Evolutionary conservation across 805 yeast genomes (phyloP).

Genomic region (Nakazawaea wyomingensis): DNA sequence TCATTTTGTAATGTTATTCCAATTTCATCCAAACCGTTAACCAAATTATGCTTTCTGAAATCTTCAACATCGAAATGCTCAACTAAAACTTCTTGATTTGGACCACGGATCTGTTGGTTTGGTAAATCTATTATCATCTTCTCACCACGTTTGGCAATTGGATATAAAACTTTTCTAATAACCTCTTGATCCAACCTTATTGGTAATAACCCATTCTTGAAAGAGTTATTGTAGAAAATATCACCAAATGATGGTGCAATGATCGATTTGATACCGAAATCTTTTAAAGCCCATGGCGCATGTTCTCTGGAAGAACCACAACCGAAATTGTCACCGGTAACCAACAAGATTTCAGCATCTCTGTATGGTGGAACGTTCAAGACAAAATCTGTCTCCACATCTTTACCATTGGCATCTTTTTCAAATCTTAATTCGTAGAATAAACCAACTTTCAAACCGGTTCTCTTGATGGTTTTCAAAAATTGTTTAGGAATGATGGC

Average conservation of each 20-base stretch:
- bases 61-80: conserved; percentile 82
- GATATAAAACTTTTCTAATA: conserved; percentile 67
- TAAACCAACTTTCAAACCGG: conserved; percentile 84
- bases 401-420: conserved; percentile 64
- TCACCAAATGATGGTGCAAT: conserved; percentile 99
- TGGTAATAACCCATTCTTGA: conserved; percentile 92
- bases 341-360: conserved; percentile 75
- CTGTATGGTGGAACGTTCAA: conserved; percentile 83
- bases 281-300: conserved; percentile 99
- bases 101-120: conserved; percentile 69
- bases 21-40: conserved; percentile 95
- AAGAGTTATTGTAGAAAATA: conserved; percentile 94
- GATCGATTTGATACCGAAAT: conserved; percentile 92
- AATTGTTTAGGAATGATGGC: conserved; percentile 99
- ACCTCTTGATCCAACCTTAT: conserved; percentile 81
- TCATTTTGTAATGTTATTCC: conserved; percentile 93
- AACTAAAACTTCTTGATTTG: conserved; percentile 67
- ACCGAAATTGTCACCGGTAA: conserved; percentile 96
- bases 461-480: conserved; percentile 94
- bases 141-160: conserved; percentile 72
- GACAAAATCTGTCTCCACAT: conserved; percentile 81
- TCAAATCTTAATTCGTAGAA: conserved; percentile 87
- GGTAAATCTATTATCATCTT: conserved; percentile 78
- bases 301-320: conserved; percentile 99
- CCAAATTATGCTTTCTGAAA: conserved; percentile 91